A percentile compares a stretch with the other conserved stretches of the same genome.
Evolutionary conservation across 768 basidiomycete genomes (phyloP).

Genomic region (Psilocybe sp.): DNA sequence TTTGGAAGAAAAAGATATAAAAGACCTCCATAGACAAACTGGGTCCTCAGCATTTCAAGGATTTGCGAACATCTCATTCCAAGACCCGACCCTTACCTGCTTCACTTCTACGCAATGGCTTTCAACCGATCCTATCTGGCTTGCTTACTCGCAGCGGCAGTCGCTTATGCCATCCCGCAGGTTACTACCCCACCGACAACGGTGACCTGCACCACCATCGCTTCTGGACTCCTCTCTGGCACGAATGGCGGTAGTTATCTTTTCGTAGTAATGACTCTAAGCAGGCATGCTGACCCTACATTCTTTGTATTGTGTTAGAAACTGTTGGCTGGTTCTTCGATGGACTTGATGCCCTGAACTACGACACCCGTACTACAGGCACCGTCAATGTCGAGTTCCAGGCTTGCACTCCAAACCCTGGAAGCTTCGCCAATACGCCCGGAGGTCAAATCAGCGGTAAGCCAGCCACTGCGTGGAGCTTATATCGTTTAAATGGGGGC

Average conservation of each 20-base stretch:
- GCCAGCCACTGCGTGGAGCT: not conserved
- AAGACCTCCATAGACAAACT: too few relatives aligned
- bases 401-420: slow-evolving; percentile 5
- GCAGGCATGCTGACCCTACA: not conserved
- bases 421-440: slow-evolving; percentile 1
- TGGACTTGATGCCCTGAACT: slow-evolving; percentile 3
- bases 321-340: slow-evolving; percentile 4
- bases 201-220: slow-evolving; percentile 2
- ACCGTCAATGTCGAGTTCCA: slow-evolving; percentile 3
- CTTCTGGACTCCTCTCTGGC: slow-evolving; percentile 2
- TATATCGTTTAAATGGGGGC: not conserved
- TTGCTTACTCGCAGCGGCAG: not conserved
- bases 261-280: not conserved
- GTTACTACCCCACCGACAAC: not conserved
- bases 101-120: slow-evolving; percentile 1
- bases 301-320: not conserved
- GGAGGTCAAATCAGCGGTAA: slow-evolving; percentile 5
- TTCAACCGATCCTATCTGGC: not conserved
- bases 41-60: too few relatives aligned
- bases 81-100: not conserved
- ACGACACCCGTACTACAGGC: slow-evolving; percentile 3
- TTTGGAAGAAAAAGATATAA: too few relatives aligned
- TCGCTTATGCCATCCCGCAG: not conserved
- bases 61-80: too few relatives aligned
- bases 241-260: not conserved